Conservation (phyloP, 257 asterid species). For the Gardenia jasminoides region DNA sequence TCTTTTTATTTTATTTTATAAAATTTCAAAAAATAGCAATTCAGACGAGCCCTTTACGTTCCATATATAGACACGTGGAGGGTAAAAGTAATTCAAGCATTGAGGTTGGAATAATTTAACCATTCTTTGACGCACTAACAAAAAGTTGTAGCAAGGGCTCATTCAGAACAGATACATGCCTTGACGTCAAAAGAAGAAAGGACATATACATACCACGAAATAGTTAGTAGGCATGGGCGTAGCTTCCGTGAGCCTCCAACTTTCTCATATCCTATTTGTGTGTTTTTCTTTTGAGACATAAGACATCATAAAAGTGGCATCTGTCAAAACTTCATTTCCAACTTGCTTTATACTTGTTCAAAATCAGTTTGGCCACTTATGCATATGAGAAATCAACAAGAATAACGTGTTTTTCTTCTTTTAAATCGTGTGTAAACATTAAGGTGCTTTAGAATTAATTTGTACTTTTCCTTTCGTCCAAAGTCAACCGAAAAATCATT, state of each 20-base stretch:
- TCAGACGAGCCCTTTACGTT: too few species aligned
- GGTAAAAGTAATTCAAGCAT: background rate
- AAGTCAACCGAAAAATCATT: background rate
- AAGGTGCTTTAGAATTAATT: too few species aligned
- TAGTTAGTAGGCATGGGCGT: background rate
- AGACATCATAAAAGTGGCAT: conserved; percentile 6
- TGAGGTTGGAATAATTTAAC: too few species aligned
- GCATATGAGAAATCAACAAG: background rate
- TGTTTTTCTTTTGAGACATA: too few species aligned
- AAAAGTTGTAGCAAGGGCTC: background rate
- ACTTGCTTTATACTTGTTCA: background rate
- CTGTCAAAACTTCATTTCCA: background rate
- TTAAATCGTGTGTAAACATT: background rate
- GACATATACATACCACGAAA: background rate
- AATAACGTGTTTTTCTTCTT: background rate
- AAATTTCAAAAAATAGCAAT: too few species aligned
- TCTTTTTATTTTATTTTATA: too few species aligned
- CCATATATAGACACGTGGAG: background rate
- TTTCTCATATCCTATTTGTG: background rate
- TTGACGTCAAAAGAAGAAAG: background rate
- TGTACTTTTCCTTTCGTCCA: background rate
- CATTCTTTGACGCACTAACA: background rate
- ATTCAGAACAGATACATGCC: background rate
- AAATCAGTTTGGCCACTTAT: background rate
- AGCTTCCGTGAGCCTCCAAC: background rate